Evolutionary conservation across 1,284 basidiomycete species (phyloP).

Genomic region (Rhodotorula mucilaginosa): DNA sequence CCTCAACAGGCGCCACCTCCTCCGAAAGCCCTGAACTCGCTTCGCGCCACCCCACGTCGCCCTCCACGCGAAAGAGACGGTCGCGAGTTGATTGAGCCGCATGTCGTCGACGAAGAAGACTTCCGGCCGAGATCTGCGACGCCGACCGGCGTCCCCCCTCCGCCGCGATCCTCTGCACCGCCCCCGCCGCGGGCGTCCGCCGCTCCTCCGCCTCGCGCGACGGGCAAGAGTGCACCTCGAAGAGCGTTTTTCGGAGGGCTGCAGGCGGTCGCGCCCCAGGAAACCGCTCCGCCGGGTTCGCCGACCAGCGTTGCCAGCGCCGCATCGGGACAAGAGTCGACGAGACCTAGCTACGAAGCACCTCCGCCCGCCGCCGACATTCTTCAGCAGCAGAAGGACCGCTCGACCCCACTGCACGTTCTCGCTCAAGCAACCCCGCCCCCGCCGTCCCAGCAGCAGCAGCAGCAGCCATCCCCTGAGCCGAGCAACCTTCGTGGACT

Average conservation of each 20-base stretch:
- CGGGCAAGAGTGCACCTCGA: neutral
- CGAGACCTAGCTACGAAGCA: too few species aligned
- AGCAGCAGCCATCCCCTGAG: too few species aligned
- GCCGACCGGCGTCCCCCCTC: neutral
- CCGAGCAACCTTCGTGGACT: too few species aligned
- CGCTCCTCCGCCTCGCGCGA: neutral
- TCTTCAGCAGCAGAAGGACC: too few species aligned
- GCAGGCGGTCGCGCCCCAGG: neutral
- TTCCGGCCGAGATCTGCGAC: neutral
- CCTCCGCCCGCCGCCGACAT: too few species aligned
- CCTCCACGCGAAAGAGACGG: neutral
- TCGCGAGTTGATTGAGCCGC: slow-evolving; percentile 1
- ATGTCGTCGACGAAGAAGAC: slow-evolving; percentile 7
- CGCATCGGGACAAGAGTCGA: too few species aligned
- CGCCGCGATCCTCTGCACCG: neutral
- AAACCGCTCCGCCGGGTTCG: neutral
- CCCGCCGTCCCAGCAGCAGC: too few species aligned
- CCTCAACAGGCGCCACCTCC: neutral
- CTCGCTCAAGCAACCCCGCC: too few species aligned
- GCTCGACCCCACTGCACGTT: too few species aligned
- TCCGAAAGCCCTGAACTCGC: neutral
- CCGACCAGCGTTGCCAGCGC: too few species aligned
- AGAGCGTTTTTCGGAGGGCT: neutral
- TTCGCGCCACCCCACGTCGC: neutral
- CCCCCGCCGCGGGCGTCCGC: neutral